phyloP scores from a whole-genome alignment of 2,329 filamentous ascomycete species.

The Aspergillus carbonarius region DNA sequence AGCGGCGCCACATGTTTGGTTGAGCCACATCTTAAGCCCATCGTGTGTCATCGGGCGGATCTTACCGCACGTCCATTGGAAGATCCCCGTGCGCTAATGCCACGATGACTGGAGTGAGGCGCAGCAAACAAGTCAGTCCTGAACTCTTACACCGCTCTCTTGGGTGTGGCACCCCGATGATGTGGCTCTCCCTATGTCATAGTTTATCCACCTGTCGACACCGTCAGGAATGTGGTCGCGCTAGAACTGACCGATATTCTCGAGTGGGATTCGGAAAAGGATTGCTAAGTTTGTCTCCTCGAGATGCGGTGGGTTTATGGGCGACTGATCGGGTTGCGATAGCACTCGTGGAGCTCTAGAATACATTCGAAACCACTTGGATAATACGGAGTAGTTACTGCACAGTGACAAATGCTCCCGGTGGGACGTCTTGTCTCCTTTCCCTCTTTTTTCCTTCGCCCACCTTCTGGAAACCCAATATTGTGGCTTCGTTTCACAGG shows the following conservation, averaged over 20 bases:
- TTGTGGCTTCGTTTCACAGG: neutral
- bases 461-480: neutral
- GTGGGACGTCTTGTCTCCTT: neutral
- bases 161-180: neutral
- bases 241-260: neutral
- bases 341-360: neutral
- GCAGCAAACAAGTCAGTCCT: constrained; percentile 17
- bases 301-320: neutral
- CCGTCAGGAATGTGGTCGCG: constrained; percentile 3
- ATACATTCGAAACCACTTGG: neutral
- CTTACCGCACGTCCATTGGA: constrained; percentile 19
- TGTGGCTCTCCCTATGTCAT: constrained; percentile 8
- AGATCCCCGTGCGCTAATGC: constrained; percentile 14
- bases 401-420: neutral
- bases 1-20: constrained; percentile 19
- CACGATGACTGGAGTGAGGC: constrained; percentile 15
- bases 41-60: constrained; percentile 19
- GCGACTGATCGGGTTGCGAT: neutral
- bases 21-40: constrained; percentile 22
- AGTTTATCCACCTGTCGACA: constrained; percentile 2
- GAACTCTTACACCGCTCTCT: constrained; percentile 20
- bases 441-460: neutral
- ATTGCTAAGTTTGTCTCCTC: neutral
- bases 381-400: too few species aligned
- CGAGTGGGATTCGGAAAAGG: neutral